Conservation (phyloP, 148 eudicot genomes). For the Chenopodium suecicum region DNA sequence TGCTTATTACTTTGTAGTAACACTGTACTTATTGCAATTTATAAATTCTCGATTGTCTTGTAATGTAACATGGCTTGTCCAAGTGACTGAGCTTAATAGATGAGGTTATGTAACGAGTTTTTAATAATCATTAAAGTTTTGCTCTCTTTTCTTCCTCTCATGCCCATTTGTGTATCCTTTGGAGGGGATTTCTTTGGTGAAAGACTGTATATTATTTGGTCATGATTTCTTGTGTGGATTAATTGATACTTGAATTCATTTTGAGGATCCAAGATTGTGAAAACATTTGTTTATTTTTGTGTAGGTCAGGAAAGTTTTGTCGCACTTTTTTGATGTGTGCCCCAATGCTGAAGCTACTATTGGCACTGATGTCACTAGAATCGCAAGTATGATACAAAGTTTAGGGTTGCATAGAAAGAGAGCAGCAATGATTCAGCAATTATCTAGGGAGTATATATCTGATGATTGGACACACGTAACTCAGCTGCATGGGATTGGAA, state of each 20-base stretch:
- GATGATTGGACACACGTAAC: slow-evolving; percentile 78
- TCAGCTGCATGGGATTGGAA: slow-evolving; percentile 74
- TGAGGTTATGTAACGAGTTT: not conserved
- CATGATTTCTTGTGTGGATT: not conserved
- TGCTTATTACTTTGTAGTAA: not conserved
- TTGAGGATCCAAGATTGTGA: not conserved
- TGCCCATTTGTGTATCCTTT: not conserved
- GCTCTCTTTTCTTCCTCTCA: not conserved
- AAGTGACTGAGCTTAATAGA: not conserved
- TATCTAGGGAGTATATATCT: slow-evolving; percentile 62
- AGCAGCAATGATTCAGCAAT: slow-evolving; percentile 51
- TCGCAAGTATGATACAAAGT: slow-evolving; percentile 44
- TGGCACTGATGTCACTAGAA: slow-evolving; percentile 34
- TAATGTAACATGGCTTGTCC: not conserved
- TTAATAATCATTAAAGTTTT: not conserved
- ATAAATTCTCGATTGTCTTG: not conserved
- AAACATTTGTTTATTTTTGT: not conserved
- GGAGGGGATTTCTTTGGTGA: not conserved
- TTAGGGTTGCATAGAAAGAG: slow-evolving; percentile 65
- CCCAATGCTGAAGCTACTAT: slow-evolving; percentile 70
- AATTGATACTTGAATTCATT: not conserved
- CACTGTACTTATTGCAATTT: not conserved
- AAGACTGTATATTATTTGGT: not conserved
- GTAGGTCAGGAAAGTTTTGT: slow-evolving; percentile 55
- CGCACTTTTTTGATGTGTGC: slow-evolving; percentile 54